Conservation (phyloP, 306 rosid genomes). For the Quercus variabilis region DNA sequence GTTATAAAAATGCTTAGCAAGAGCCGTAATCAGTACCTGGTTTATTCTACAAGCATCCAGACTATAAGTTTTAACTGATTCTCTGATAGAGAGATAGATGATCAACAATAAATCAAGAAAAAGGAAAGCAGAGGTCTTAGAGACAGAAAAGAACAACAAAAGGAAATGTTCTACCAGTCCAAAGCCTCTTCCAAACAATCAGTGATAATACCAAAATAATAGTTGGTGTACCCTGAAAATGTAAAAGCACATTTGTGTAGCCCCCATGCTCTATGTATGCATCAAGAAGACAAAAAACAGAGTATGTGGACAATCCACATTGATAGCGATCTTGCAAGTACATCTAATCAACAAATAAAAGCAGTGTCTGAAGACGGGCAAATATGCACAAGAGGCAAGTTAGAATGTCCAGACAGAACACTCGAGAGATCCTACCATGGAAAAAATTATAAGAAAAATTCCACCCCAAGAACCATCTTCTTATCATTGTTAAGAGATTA, state of each 20-base stretch:
- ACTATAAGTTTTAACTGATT: constrained; percentile 83
- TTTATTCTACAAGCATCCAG: constrained; percentile 83
- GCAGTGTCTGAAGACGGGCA: background rate
- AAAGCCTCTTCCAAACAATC: constrained; percentile 92
- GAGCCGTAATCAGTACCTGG: constrained; percentile 54
- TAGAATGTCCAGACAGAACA: background rate
- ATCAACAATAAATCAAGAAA: background rate
- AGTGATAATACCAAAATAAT: constrained; percentile 64
- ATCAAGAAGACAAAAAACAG: constrained; percentile 5
- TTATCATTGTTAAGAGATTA: background rate
- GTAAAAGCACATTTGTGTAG: constrained; percentile 83
- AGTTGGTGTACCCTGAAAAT: constrained; percentile 64
- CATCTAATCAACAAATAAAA: background rate
- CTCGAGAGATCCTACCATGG: background rate
- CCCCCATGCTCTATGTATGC: constrained; percentile 88
- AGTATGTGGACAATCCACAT: background rate
- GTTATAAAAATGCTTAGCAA: background rate
- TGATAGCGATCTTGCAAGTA: constrained; percentile 1
- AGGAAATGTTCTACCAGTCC: constrained; percentile 56
- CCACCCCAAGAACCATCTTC: background rate
- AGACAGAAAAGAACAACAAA: constrained; percentile 11
- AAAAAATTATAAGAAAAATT: background rate
- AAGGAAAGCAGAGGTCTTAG: constrained; percentile 4
- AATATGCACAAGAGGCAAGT: background rate
- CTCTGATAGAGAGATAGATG: constrained; percentile 37